Evolutionary conservation across 2,329 filamentous ascomycete species (phyloP).

Genomic region (Aspergillus pseudoterreus): DNA sequence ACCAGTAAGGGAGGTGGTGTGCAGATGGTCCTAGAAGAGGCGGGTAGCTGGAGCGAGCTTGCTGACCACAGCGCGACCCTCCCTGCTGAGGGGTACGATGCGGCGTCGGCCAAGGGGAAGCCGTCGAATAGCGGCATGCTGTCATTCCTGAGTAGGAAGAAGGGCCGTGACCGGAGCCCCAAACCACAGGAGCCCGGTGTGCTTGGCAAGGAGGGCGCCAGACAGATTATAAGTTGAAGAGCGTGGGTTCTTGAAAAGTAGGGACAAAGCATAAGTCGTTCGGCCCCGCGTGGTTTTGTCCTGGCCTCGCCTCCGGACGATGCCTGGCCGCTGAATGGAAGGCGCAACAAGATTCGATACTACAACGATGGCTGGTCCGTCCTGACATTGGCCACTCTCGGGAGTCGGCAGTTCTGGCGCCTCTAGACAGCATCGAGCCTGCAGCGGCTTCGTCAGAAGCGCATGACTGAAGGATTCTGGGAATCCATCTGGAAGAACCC

Average conservation of each 20-base stretch:
- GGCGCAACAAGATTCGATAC: neutral
- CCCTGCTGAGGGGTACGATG: slow-evolving; percentile 58
- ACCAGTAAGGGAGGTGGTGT: slow-evolving; percentile 78
- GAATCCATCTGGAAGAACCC: neutral
- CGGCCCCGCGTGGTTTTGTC: neutral
- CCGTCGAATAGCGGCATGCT: slow-evolving; percentile 69
- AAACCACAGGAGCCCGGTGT: slow-evolving; percentile 94
- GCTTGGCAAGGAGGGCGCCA: slow-evolving; percentile 87
- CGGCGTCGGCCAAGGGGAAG: slow-evolving; percentile 43
- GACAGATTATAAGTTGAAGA: slow-evolving; percentile 67
- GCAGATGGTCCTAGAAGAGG: slow-evolving; percentile 85
- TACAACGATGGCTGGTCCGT: slow-evolving; percentile 1
- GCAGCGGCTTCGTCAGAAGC: neutral
- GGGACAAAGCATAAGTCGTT: neutral
- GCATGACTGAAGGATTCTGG: neutral
- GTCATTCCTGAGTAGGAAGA: slow-evolving; percentile 84
- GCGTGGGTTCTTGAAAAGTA: neutral
- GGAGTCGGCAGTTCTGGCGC: neutral
- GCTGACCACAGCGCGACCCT: slow-evolving; percentile 78
- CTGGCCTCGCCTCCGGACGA: neutral
- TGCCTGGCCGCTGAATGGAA: too few relatives aligned
- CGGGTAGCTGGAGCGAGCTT: slow-evolving; percentile 86
- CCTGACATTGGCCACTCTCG: neutral
- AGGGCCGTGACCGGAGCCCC: slow-evolving; percentile 83
- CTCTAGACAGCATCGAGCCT: neutral